phyloP scores from a whole-genome alignment of 129 eudicot species.

The Tagetes patula region DNA sequence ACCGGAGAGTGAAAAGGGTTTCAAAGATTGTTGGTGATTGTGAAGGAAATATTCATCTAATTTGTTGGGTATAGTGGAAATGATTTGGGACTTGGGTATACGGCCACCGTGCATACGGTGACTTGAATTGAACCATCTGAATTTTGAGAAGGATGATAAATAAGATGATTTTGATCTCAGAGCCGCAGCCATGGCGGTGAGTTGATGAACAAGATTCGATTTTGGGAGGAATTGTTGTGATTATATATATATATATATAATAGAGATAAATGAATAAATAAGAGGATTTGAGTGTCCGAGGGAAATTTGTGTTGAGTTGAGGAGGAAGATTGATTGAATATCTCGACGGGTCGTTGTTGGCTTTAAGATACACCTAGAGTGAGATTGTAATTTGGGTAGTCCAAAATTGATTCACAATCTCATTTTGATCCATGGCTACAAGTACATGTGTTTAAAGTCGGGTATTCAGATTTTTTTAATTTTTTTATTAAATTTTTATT shows the following conservation, averaged over 20 bases:
- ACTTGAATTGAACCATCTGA: conserved; percentile 58
- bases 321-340: neutral
- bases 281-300: conserved; percentile 30
- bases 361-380: neutral
- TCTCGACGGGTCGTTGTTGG: neutral
- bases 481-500: too few relatives aligned
- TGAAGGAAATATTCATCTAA: conserved; percentile 37
- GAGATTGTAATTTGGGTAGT: neutral
- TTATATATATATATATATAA: too few relatives aligned
- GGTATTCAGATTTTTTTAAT: too few relatives aligned
- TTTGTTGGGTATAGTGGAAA: conserved; percentile 33
- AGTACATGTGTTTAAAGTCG: too few relatives aligned
- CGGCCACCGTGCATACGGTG: conserved; percentile 46
- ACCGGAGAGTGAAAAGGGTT: conserved; percentile 48
- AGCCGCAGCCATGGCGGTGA: conserved; percentile 73
- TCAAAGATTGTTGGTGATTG: conserved; percentile 41
- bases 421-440: too few relatives aligned
- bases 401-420: too few relatives aligned
- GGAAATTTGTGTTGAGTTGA: neutral
- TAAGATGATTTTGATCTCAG: conserved; percentile 74
- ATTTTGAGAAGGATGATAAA: conserved; percentile 55
- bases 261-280: neutral
- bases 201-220: neutral
- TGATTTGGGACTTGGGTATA: conserved; percentile 42
- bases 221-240: neutral